Base-by-base conservation (phyloP, 768 basidiomycete species). In the Butyriboletus loyo region DNA sequence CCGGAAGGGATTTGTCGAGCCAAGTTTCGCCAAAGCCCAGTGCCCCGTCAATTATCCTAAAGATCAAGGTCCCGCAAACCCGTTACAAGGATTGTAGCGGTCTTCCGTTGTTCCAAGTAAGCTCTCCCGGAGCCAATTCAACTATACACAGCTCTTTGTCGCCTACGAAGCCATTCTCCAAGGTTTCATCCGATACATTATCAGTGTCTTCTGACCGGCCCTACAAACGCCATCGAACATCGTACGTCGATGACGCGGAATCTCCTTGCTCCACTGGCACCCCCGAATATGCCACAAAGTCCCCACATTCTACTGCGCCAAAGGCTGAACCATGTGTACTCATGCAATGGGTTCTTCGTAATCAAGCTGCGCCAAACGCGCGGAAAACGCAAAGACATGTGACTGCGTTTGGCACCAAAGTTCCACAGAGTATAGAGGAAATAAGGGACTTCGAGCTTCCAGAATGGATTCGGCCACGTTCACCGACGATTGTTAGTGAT, bases 331-430 rank as follows among this genome's bases (percentile, higher is more conserved):
- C 61, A 25, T 77, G 75, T 52, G 54, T 70, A 27, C 67, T 78
- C 27, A 68, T 85, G 67, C 73, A 77, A 27, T 73, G 80, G 46
- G 84, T 84, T 6, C 61, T 76, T 25, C 80, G 82, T 25, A 77
- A 68, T 52, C 72, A 76, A 44, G 67, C 69, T 10, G 70, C 73
- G 38, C 76, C 75, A 14, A 72, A 71, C 19, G 69, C 73, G 22
- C 70, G 81, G 49, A 77, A 79, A 62, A 76, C 80, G 11, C 75
- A 77, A 55, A 74, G 85, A 52, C 76, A 80, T 55, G 68, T 77
- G 37, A 76, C 73, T 15, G 82, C 85, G 9, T 89, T 87, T 61
- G 86, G 87, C 0, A 71, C 73, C 38, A 77, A 80, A 55, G 71
- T 86, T n/a, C 81, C 80, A 6, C 59, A 63, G 1, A 77, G 73